phyloP scores from a whole-genome alignment of 176 grass and related monocot species.

The Ampelocalamus luodianensis region DNA sequence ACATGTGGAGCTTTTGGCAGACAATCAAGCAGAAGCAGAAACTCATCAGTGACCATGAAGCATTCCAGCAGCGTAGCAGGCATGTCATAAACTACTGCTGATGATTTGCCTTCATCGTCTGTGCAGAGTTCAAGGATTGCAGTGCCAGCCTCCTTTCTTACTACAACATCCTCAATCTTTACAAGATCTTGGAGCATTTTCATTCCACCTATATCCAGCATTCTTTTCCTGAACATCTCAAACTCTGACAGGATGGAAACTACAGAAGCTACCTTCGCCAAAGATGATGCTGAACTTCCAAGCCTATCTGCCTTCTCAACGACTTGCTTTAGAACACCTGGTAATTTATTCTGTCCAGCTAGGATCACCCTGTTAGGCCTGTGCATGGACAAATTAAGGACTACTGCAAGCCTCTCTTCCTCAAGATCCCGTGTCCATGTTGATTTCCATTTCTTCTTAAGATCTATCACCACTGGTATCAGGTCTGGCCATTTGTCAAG shows the following conservation, averaged over 20 bases:
- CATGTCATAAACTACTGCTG: constrained; percentile 16
- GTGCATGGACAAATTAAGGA: constrained; percentile 50
- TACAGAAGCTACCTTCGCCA: constrained; percentile 44
- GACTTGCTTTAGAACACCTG: constrained; percentile 37
- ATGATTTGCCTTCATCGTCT: constrained; percentile 35
- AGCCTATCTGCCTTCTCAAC: neutral
- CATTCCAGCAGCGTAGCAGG: constrained; percentile 40
- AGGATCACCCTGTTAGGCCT: constrained; percentile 50
- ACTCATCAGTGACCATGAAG: constrained; percentile 44
- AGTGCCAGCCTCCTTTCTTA: constrained; percentile 42
- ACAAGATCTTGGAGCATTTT: constrained; percentile 44
- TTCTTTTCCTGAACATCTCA: constrained; percentile 49
- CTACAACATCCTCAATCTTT: constrained; percentile 37
- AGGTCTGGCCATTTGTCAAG: constrained; percentile 32
- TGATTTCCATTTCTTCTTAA: constrained; percentile 45
- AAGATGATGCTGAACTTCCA: constrained; percentile 18
- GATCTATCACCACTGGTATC: constrained; percentile 37
- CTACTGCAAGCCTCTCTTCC: constrained; percentile 33
- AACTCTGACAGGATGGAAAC: constrained; percentile 41
- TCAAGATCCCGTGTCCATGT: constrained; percentile 40
- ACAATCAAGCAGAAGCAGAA: constrained; percentile 39
- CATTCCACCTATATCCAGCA: constrained; percentile 40
- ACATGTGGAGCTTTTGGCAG: constrained; percentile 10
- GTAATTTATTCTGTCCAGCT: constrained; percentile 13
- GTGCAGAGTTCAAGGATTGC: constrained; percentile 43